These are phyloP conservation scores for Rubus parviflorus DNA, from an alignment of 306 rosid species.

Conservation along the genomic window DNA sequence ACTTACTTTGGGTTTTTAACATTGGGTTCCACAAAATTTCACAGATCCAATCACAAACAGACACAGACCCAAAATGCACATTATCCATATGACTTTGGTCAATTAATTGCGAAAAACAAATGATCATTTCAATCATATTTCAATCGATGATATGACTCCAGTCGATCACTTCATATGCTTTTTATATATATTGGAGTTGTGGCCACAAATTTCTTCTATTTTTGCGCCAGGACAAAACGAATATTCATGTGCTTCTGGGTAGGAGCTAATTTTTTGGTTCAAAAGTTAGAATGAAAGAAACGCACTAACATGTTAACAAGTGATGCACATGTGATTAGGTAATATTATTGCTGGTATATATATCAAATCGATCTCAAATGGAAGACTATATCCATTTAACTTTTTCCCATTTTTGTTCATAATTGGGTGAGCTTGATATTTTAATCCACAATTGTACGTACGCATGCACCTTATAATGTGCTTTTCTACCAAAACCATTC, in stretches of 20 bases:
- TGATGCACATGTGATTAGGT: slow-evolving; percentile 28
- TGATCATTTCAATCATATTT: background rate
- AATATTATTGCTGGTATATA: slow-evolving; percentile 24
- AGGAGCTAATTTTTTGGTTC: background rate
- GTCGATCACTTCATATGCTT: slow-evolving; percentile 3
- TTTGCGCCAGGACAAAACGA: slow-evolving; percentile 8
- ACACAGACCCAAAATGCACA: background rate
- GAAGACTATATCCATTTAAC: background rate
- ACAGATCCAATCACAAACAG: background rate
- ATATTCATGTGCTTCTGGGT: background rate
- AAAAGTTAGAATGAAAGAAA: background rate
- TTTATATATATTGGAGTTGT: background rate
- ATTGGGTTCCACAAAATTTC: background rate
- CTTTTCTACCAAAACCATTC: slow-evolving; percentile 6
- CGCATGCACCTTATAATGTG: background rate
- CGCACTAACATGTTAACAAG: background rate
- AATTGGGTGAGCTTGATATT: background rate
- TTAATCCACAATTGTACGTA: slow-evolving; percentile 2
- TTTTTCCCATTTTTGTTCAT: slow-evolving; percentile 28
- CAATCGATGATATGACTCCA: background rate
- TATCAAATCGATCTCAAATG: slow-evolving; percentile 21
- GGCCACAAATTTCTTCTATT: background rate
- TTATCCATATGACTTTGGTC: background rate
- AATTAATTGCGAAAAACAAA: slow-evolving; percentile 4
- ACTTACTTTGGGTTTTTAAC: too few relatives aligned